Percentiles rank a stretch among this genome's conserved stretches.
Conservation (phyloP, 306 rosid species). For the Cicer pinnatifidum region DNA sequence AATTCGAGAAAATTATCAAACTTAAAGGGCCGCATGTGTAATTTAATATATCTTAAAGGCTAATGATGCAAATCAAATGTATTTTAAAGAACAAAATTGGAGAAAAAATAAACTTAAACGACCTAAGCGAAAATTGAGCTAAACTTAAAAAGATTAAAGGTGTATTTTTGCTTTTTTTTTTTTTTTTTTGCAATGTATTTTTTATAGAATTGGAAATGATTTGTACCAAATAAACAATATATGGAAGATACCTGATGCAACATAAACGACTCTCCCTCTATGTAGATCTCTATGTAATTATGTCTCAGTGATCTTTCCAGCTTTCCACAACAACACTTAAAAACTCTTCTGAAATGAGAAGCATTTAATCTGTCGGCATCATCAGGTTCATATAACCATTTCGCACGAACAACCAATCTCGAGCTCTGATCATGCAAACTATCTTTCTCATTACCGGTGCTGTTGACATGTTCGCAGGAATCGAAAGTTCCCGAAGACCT, state of each 20-base stretch:
- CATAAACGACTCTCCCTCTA: conserved; percentile 97
- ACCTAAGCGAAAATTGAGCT: no score
- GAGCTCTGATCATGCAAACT: conserved; percentile 46
- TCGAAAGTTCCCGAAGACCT: conserved; percentile 38
- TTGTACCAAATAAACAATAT: not conserved
- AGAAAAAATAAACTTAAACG: no score
- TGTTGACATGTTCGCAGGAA: conserved; percentile 42
- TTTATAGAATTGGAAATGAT: no score
- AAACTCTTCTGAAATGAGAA: conserved; percentile 86
- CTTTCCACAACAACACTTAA: conserved; percentile 69
- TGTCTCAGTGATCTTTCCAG: conserved; percentile 62
- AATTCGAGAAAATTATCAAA: no score
- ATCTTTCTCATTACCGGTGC: conserved; percentile 43
- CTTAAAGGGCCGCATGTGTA: no score
- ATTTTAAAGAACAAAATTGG: no score
- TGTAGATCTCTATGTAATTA: conserved; percentile 66
- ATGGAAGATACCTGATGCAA: conserved; percentile 76
- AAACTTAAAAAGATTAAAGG: no score
- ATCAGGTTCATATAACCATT: conserved; percentile 85
- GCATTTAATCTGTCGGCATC: conserved; percentile 73
- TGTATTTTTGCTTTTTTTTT: no score
- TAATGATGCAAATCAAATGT: no score
- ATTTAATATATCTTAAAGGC: no score
- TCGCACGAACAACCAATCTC: conserved; percentile 59
- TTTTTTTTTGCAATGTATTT: no score